A percentile compares a stretch with the other conserved stretches of the same genome.
These are phyloP conservation scores for Dentipellis fragilis DNA, from an alignment of 768 basidiomycete genomes.

Conservation along the genomic window DNA sequence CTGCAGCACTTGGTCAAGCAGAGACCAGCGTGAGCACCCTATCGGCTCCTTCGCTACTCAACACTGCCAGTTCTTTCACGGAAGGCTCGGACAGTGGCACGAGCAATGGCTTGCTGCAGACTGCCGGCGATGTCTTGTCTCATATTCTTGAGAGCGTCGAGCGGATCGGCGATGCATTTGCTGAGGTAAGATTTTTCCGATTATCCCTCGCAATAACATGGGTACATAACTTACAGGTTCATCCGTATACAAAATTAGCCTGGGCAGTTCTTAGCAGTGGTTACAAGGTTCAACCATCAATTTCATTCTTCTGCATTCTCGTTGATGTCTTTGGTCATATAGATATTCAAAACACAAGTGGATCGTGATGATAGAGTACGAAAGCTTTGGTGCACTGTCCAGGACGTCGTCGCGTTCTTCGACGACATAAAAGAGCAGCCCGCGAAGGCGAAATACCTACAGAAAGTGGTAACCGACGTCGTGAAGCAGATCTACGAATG, in stretches of 20 bases:
- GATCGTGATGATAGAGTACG: neutral
- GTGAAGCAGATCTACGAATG: neutral
- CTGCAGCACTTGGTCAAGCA: neutral
- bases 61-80: neutral
- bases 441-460: neutral
- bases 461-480: neutral
- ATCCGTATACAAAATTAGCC: neutral
- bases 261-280: neutral
- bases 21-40: neutral
- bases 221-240: neutral
- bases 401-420: neutral
- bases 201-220: neutral
- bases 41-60: neutral
- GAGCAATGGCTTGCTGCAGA: neutral
- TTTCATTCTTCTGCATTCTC: neutral
- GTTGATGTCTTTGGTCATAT: neutral
- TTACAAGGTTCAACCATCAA: neutral
- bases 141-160: neutral
- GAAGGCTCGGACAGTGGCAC: neutral
- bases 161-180: neutral
- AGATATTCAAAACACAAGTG: neutral
- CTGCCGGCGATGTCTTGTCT: neutral
- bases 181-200: neutral
- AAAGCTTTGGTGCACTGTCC: neutral
- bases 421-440: neutral